Evolutionary conservation across 345 rosid genomes (phyloP).

Genomic region (Crucihimalaya himalaica): DNA sequence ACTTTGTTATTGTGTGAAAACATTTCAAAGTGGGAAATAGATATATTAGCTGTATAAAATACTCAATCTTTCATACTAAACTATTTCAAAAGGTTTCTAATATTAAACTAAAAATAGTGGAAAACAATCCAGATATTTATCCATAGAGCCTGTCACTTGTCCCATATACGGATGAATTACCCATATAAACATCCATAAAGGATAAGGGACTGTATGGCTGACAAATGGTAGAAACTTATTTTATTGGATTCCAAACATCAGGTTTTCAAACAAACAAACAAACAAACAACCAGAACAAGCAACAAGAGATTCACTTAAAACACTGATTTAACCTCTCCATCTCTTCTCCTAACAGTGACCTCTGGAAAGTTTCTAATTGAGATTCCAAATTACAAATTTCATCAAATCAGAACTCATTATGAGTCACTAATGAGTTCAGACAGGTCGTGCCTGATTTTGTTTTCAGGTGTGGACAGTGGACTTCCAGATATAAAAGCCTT

Average conservation of each 20-base stretch:
- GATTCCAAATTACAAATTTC: slow-evolving; percentile 4
- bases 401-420: slow-evolving; percentile 11
- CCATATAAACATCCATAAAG: not conserved
- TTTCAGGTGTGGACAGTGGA: slow-evolving; percentile 47
- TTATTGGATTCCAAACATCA: slow-evolving; percentile 4
- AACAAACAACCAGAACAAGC: slow-evolving; percentile 5
- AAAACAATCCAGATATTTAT: slow-evolving; percentile 1
- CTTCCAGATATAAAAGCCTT: slow-evolving; percentile 74
- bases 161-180: not conserved
- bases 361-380: not conserved
- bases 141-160: not conserved
- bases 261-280: slow-evolving; percentile 12
- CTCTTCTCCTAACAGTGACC: slow-evolving; percentile 8
- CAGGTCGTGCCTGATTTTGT: slow-evolving; percentile 36
- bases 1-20: too few species aligned
- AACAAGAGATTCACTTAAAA: not conserved
- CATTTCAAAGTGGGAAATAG: too few species aligned
- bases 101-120: too few species aligned
- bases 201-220: not conserved
- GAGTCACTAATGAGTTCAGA: slow-evolving; percentile 38
- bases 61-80: too few species aligned
- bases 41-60: too few species aligned
- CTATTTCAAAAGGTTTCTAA: too few species aligned
- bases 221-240: slow-evolving; percentile 12
- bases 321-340: slow-evolving; percentile 12